Percentiles rank a stretch among this genome's conserved stretches.
phyloP scores from a whole-genome alignment of 2,329 filamentous ascomycete genomes.

The Monosporascus cannonballus region DNA sequence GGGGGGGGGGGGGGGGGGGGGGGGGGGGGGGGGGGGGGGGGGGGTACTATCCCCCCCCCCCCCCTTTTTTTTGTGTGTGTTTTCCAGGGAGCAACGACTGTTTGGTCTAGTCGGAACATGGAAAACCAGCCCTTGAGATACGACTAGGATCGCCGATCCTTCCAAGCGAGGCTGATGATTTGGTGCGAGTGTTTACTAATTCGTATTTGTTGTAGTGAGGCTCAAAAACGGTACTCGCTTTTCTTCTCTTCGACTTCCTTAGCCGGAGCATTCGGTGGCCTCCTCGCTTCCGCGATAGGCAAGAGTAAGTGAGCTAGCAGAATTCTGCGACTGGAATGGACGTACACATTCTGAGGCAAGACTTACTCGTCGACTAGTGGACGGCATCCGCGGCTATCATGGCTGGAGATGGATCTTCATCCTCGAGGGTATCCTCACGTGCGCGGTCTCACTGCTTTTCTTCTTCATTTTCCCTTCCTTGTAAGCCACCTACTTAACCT shows the following conservation, averaged over 20 bases:
- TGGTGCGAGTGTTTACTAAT: neutral
- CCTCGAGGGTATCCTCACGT: slow-evolving; percentile 56
- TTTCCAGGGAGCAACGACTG: no score
- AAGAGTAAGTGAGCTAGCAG: slow-evolving; percentile 43
- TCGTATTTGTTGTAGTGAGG: slow-evolving; percentile 45
- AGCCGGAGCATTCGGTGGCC: slow-evolving; percentile 78
- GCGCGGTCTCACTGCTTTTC: slow-evolving; percentile 40
- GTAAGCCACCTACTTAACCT: slow-evolving; percentile 20
- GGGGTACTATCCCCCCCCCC: no score
- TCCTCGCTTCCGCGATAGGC: slow-evolving; percentile 82
- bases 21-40: no score
- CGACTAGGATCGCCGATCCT: no score
- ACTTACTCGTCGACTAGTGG: slow-evolving; percentile 40
- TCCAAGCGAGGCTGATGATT: neutral
- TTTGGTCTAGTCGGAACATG: no score
- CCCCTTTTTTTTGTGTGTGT: no score
- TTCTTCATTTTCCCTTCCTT: slow-evolving; percentile 69
- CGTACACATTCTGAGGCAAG: neutral
- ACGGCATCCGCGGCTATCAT: slow-evolving; percentile 57
- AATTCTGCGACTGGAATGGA: neutral
- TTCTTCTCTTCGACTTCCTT: slow-evolving; percentile 83
- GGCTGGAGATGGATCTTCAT: slow-evolving; percentile 86
- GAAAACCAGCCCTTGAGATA: no score
- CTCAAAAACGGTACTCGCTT: slow-evolving; percentile 86
- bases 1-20: no score